Conservation (phyloP, 2,329 filamentous ascomycete species). For the Aspergillus sp. region DNA sequence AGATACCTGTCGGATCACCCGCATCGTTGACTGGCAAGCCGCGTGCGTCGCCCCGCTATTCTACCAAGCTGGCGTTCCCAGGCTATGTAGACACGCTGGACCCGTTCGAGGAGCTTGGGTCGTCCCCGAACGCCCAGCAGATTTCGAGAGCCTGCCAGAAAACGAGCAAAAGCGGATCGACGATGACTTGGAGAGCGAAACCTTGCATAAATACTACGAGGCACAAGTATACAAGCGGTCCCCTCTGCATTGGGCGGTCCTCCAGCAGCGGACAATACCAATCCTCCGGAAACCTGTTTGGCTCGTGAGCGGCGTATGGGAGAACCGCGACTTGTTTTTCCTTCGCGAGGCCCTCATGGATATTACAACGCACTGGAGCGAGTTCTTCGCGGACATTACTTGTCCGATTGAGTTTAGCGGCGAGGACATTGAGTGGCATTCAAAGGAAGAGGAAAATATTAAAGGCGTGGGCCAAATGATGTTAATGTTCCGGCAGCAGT, state of each 20-base stretch:
- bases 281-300: slow-evolving; percentile 35
- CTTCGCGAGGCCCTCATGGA: too few species aligned
- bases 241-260: slow-evolving; percentile 34
- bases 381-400: too few species aligned
- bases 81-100: slow-evolving; percentile 34
- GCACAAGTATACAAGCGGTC: slow-evolving; percentile 35
- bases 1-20: slow-evolving; percentile 28
- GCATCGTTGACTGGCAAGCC: slow-evolving; percentile 34
- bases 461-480: too few species aligned
- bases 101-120: slow-evolving; percentile 37
- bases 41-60: slow-evolving; percentile 31
- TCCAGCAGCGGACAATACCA: slow-evolving; percentile 25
- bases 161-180: slow-evolving; percentile 34
- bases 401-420: too few species aligned
- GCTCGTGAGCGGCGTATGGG: slow-evolving; percentile 23
- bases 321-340: too few species aligned
- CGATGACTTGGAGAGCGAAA: slow-evolving; percentile 37
- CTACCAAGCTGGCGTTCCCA: slow-evolving; percentile 35
- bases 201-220: slow-evolving; percentile 41
- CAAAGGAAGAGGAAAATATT: too few species aligned
- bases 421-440: too few species aligned
- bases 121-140: slow-evolving; percentile 33
- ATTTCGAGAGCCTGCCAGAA: slow-evolving; percentile 31
- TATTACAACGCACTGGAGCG: too few species aligned
- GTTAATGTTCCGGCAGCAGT: too few species aligned